Percentiles rank a stretch among this genome's conserved stretches.
Conservation (phyloP, 495 filamentous ascomycete genomes). For the Cairneyella variabilis region DNA sequence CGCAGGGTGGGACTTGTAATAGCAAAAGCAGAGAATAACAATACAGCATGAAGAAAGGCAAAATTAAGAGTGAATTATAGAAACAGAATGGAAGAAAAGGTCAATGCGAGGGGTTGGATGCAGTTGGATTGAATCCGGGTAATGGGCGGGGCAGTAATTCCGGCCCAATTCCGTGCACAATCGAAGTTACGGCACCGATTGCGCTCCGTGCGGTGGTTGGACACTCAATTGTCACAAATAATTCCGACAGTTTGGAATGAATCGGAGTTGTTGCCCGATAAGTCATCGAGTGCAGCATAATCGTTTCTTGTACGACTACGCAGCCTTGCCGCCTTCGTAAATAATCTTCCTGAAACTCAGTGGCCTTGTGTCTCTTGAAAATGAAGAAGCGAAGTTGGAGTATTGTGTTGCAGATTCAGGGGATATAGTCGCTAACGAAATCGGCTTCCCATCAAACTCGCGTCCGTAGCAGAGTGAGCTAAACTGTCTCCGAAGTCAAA, state of each 20-base stretch:
- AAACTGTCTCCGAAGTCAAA: too few relatives aligned
- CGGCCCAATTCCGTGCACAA: not conserved
- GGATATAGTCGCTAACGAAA: too few relatives aligned
- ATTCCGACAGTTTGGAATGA: not conserved
- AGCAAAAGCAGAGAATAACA: slow-evolving; percentile 1
- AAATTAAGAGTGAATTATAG: not conserved
- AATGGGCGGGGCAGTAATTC: not conserved
- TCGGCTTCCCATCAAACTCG: too few relatives aligned
- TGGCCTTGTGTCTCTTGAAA: not conserved
- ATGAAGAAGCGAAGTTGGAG: not conserved
- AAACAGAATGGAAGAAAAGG: too few relatives aligned
- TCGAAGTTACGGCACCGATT: not conserved
- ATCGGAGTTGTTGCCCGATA: not conserved
- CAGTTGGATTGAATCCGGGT: not conserved
- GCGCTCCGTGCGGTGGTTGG: not conserved
- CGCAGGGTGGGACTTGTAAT: not conserved
- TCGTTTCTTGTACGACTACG: not conserved
- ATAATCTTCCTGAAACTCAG: not conserved
- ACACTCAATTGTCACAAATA: not conserved
- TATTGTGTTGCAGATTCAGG: too few relatives aligned
- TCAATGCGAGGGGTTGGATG: not conserved
- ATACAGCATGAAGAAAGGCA: not conserved
- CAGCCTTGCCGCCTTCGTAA: not conserved
- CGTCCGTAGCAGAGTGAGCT: too few relatives aligned
- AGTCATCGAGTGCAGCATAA: not conserved